phyloP scores from a whole-genome alignment of 2,329 filamentous ascomycete genomes.

The Didymellaceae sp. region DNA sequence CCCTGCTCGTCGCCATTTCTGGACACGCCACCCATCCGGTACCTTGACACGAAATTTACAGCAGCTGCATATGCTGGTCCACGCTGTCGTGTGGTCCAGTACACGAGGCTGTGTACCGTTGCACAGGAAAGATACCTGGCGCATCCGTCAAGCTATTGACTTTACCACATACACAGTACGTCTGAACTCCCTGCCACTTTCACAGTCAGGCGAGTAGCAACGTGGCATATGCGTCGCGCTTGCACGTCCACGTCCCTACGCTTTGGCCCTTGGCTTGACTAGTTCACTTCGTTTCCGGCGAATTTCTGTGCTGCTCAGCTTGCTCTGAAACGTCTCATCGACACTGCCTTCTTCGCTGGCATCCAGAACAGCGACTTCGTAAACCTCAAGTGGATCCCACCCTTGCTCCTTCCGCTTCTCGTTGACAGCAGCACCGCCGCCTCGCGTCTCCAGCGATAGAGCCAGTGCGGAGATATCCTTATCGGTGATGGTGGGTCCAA shows the following conservation, averaged over 20 bases:
- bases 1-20: slow-evolving; percentile 24
- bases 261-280: slow-evolving; percentile 29
- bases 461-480: slow-evolving; percentile 79
- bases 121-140: slow-evolving; percentile 31
- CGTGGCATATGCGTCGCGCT: slow-evolving; percentile 13
- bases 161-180: slow-evolving; percentile 13
- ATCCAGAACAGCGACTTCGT: slow-evolving; percentile 89
- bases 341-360: slow-evolving; percentile 60
- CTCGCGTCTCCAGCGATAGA: slow-evolving; percentile 85
- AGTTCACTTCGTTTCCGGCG: slow-evolving; percentile 52
- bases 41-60: slow-evolving; percentile 23
- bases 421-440: slow-evolving; percentile 86
- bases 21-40: slow-evolving; percentile 21
- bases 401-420: slow-evolving; percentile 76
- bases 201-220: slow-evolving; percentile 6
- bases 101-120: slow-evolving; percentile 30
- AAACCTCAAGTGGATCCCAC: slow-evolving; percentile 78
- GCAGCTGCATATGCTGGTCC: slow-evolving; percentile 29
- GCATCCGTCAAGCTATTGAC: slow-evolving; percentile 22
- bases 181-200: slow-evolving; percentile 3
- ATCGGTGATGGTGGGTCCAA: slow-evolving; percentile 87
- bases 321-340: slow-evolving; percentile 72
- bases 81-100: slow-evolving; percentile 31
- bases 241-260: slow-evolving; percentile 17
- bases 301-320: slow-evolving; percentile 92